Conservation (phyloP, 116 monocot species). For the Dioscorea cayenensis region DNA sequence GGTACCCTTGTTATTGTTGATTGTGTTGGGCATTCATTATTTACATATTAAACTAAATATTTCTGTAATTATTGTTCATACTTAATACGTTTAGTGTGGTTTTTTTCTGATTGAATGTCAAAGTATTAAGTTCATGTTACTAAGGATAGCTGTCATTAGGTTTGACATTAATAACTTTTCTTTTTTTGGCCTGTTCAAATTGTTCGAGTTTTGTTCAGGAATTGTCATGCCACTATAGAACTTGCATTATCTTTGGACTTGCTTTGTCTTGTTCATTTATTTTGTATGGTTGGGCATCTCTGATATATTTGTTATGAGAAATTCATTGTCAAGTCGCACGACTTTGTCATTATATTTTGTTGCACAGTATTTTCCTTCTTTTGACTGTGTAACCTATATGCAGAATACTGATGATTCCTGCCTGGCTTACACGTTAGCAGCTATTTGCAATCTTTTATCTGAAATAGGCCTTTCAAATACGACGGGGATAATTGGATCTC, state of each 20-base stretch:
- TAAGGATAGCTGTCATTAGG: too few relatives aligned
- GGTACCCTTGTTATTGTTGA: too few relatives aligned
- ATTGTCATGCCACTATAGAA: background rate
- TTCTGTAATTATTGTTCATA: too few relatives aligned
- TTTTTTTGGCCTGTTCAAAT: background rate
- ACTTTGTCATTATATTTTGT: background rate
- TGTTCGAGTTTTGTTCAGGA: background rate
- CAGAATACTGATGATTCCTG: slow-evolving; percentile 91
- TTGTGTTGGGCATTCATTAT: too few relatives aligned
- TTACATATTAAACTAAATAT: too few relatives aligned
- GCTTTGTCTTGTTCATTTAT: background rate
- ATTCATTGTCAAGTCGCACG: background rate
- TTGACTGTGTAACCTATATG: slow-evolving; percentile 7
- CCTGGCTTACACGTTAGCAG: slow-evolving; percentile 77
- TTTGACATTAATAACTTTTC: too few relatives aligned
- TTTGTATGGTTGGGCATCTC: too few relatives aligned
- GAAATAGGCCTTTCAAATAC: slow-evolving; percentile 64
- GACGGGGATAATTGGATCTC: slow-evolving; percentile 60
- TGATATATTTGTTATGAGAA: too few relatives aligned
- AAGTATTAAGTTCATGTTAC: too few relatives aligned
- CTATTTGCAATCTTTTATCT: slow-evolving; percentile 78
- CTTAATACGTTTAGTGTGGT: too few relatives aligned
- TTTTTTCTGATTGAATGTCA: too few relatives aligned
- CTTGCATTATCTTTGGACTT: background rate
- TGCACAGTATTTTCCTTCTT: background rate